Conservation (phyloP, 768 basidiomycete genomes). For the Termitomyces sp. region DNA sequence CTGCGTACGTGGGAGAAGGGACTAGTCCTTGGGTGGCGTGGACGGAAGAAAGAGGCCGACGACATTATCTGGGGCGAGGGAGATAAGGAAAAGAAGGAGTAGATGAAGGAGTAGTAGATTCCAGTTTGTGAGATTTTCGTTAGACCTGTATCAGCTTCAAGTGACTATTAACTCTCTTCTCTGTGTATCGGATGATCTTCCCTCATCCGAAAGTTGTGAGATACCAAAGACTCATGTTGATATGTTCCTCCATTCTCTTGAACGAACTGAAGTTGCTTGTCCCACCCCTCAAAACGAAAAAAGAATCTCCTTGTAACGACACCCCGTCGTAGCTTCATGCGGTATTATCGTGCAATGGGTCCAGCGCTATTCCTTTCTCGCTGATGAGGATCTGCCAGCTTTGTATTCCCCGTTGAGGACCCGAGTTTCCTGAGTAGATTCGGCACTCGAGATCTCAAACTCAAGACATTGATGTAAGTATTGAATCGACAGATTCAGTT, state of each 20-base stretch:
- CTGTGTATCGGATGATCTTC: not conserved
- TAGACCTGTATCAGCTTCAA: not conserved
- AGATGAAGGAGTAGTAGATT: not conserved
- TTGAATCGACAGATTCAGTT: not conserved
- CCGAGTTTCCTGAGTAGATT: not conserved
- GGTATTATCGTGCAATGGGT: slow-evolving; percentile 9
- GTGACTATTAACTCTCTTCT: not conserved
- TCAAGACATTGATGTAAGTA: not conserved
- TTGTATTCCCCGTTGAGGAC: not conserved
- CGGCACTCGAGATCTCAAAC: not conserved
- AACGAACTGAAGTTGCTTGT: slow-evolving; percentile 23
- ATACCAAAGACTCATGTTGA: not conserved
- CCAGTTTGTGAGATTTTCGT: not conserved
- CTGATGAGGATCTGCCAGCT: not conserved
- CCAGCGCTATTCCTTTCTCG: not conserved
- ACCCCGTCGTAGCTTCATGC: slow-evolving; percentile 11
- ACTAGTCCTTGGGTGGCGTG: slow-evolving; percentile 13
- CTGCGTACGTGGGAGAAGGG: slow-evolving; percentile 26
- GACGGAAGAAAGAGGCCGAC: slow-evolving; percentile 18
- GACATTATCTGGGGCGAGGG: slow-evolving; percentile 19
- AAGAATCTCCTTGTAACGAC: slow-evolving; percentile 11
- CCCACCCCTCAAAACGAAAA: slow-evolving; percentile 11
- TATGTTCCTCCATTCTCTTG: not conserved
- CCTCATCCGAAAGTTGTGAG: not conserved
- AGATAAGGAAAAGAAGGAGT: slow-evolving; percentile 14